Base-by-base conservation (phyloP, 345 rosid genomes). In the Hevea brasiliensis region DNA sequence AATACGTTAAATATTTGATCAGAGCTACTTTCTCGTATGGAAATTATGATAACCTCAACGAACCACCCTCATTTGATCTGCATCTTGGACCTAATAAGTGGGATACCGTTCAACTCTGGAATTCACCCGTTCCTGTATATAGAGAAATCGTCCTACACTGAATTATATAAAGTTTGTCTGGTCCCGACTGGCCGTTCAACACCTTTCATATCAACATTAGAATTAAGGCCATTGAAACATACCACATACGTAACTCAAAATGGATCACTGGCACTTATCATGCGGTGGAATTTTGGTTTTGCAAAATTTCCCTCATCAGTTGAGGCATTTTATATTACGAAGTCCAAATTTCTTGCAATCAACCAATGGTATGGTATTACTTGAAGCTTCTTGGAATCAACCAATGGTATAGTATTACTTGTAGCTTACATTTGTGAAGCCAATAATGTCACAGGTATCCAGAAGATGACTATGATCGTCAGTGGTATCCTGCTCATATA, bases 21-120 rank as follows among this genome's bases (percentile, higher is more conserved):
- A 78, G 93, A 73, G 79, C 88, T 0, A 89, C 71, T 91, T n/a
- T n/a, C n/a, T n/a, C n/a, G n/a, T n/a, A n/a, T n/a, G n/a, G n/a
- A n/a, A n/a, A n/a, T n/a, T n/a, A 89, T 11, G 89, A 91, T 53
- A 72, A 32, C 12, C 20, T 55, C 5, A 72, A 74, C 2, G 48
- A 42, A n/a, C 37, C 76, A 2, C 90, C 86, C 0, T 59, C 23
- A n/a, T 89, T 89, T n/a, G 88, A 85, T 35, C 58, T 89, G 18
- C 62, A 83, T 71, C 68, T 88, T 0, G 94, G 89, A 8, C 83
- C 85, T 24, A 85, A 89, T 50, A 70, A 59, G 8, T 89, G 89
- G 92, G 56, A 0, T 14, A 71, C 85, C 0, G 74, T 86, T 41
- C 29, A 60, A 23, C 26, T 83, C 1, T 0, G 1, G 29, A 77